A percentile compares a stretch with the other conserved stretches of the same genome.
These are phyloP conservation scores for Chlorella sp. DNA, from an alignment of 139 green algal species.

Conservation along the genomic window DNA sequence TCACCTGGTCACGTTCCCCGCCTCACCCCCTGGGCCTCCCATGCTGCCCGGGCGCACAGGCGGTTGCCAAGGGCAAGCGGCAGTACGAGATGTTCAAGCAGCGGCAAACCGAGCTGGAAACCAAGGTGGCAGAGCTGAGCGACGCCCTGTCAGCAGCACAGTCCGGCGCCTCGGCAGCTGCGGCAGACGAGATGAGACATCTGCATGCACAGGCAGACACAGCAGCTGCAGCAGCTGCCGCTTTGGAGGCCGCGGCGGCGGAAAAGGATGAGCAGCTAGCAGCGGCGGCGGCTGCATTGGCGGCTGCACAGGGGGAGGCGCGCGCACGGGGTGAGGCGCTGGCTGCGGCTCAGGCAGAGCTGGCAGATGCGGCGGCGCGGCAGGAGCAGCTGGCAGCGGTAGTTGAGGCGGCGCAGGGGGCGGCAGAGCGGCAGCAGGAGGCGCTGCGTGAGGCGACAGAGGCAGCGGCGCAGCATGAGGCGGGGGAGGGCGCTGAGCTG, in stretches of 20 bases:
- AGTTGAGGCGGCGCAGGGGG: background rate
- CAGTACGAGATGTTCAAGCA: constrained; percentile 25
- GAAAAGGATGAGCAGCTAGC: constrained; percentile 17
- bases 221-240: background rate
- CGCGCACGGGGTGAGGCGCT: background rate
- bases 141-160: background rate
- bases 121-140: background rate
- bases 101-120: constrained; percentile 10
- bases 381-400: background rate
- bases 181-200: background rate
- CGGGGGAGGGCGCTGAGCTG: background rate
- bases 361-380: background rate
- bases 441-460: background rate
- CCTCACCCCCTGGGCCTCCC: background rate
- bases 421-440: background rate
- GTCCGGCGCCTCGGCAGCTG: no score
- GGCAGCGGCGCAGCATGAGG: background rate
- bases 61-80: constrained; percentile 29
- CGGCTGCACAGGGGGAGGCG: background rate
- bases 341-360: background rate
- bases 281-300: background rate
- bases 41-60: background rate
- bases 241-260: constrained; percentile 5
- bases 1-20: background rate
- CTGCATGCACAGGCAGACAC: constrained; percentile 1